Conservation (phyloP, 2,329 filamentous ascomycete genomes). For the Sporothrix variecibatus region DNA sequence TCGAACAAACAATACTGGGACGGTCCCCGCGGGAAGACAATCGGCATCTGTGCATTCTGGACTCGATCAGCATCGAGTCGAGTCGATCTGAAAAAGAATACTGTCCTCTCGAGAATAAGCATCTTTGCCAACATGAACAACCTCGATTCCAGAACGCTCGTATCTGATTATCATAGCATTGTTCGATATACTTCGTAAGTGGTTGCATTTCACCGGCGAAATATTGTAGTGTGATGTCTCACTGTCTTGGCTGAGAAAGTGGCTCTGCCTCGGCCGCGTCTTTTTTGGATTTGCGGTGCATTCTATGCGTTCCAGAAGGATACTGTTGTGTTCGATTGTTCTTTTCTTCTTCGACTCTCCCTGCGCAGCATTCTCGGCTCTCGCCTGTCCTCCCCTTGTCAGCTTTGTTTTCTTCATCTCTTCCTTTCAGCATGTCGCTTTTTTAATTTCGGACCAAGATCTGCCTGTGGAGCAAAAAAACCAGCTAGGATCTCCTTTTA, state of each 20-base stretch:
- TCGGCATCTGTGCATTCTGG: background rate
- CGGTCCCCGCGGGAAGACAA: background rate
- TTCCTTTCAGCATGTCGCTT: background rate
- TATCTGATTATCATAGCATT: background rate
- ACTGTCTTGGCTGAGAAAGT: background rate
- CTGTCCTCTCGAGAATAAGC: background rate
- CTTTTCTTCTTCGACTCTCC: background rate
- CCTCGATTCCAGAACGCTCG: background rate
- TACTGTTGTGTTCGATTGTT: background rate
- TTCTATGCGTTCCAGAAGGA: conserved; percentile 6
- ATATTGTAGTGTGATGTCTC: background rate
- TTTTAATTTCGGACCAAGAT: conserved; percentile 23
- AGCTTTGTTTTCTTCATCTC: conserved; percentile 6
- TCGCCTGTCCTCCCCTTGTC: background rate
- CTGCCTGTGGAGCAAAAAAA: conserved; percentile 22
- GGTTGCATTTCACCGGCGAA: background rate
- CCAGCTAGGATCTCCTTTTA: conserved; percentile 24
- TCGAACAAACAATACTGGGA: background rate
- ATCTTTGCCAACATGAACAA: background rate
- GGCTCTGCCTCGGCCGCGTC: background rate
- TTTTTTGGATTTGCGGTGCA: background rate
- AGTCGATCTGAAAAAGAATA: background rate
- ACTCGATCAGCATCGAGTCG: background rate
- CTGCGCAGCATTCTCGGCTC: background rate
- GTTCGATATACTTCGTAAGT: background rate